Percentiles rank a stretch among this genome's conserved stretches.
phyloP scores from a whole-genome alignment of 768 basidiomycete genomes.

The Rhizopogon vinicolor region DNA sequence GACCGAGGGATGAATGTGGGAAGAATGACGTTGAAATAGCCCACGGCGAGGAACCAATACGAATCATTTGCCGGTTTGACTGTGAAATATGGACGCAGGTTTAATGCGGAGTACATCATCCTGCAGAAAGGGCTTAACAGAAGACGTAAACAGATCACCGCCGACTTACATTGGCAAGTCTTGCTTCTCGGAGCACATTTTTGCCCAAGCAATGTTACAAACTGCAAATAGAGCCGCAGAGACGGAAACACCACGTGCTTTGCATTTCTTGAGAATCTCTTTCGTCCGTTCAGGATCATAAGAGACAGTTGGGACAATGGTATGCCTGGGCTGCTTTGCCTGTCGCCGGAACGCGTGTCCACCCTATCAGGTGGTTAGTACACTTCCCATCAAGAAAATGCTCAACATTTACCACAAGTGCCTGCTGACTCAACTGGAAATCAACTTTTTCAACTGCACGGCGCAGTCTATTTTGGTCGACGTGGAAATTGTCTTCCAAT shows the following conservation, averaged over 20 bases:
- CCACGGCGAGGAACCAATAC: constrained; percentile 80
- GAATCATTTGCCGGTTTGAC: constrained; percentile 47
- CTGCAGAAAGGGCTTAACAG: constrained; percentile 22
- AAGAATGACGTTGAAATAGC: constrained; percentile 79
- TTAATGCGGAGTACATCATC: constrained; percentile 86
- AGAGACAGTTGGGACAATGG: constrained; percentile 66
- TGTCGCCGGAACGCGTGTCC: constrained; percentile 67
- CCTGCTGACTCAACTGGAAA: constrained; percentile 48
- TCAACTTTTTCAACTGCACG: constrained; percentile 50
- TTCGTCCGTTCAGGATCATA: constrained; percentile 54
- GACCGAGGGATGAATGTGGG: constrained; percentile 62
- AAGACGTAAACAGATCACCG: background rate
- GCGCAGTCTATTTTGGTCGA: constrained; percentile 32
- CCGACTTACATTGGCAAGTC: constrained; percentile 49
- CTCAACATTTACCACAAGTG: constrained; percentile 43
- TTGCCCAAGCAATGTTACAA: constrained; percentile 71
- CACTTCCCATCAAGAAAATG: background rate
- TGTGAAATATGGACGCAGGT: constrained; percentile 59
- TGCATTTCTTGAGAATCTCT: constrained; percentile 64
- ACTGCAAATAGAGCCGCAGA: constrained; percentile 72
- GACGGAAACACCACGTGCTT: constrained; percentile 66
- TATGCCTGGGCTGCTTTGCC: constrained; percentile 42
- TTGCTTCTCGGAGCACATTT: constrained; percentile 36
- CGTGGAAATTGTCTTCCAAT: constrained; percentile 48
- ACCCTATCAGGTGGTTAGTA: constrained; percentile 36